Percentiles rank a stretch among this genome's conserved stretches.
phyloP scores from a whole-genome alignment of 2,329 filamentous ascomycete genomes.

The Fusarium tupiense region DNA sequence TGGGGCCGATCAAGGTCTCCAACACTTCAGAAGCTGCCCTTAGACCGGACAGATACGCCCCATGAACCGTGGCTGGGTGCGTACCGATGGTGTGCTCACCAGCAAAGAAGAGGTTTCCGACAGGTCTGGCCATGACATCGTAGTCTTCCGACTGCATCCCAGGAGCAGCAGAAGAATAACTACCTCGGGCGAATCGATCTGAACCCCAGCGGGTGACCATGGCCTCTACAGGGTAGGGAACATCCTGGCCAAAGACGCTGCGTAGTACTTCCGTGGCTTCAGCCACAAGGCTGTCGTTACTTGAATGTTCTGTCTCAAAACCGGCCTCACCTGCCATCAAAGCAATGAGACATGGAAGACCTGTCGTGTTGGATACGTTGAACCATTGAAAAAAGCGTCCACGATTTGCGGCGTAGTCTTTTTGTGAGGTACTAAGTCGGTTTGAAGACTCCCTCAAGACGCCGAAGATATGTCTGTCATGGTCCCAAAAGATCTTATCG shows the following conservation, averaged over 20 bases:
- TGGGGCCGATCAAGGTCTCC: slow-evolving; percentile 81
- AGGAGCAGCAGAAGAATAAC: slow-evolving; percentile 92
- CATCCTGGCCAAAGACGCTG: slow-evolving; percentile 75
- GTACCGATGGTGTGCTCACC: slow-evolving; percentile 96
- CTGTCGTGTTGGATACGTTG: slow-evolving; percentile 91
- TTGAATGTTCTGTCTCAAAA: slow-evolving; percentile 82
- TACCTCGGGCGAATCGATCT: slow-evolving; percentile 91
- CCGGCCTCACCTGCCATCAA: slow-evolving; percentile 97
- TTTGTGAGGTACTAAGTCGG: slow-evolving; percentile 76
- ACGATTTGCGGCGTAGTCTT: slow-evolving; percentile 79
- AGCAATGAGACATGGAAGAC: slow-evolving; percentile 86
- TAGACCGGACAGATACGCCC: slow-evolving; percentile 92
- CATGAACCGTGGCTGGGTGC: slow-evolving; percentile 96
- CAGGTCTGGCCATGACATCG: slow-evolving; percentile 83
- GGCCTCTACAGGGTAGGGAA: slow-evolving; percentile 83
- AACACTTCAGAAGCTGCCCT: slow-evolving; percentile 89
- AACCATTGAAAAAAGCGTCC: slow-evolving; percentile 99
- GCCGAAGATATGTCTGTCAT: slow-evolving; percentile 90
- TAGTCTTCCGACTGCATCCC: slow-evolving; percentile 88
- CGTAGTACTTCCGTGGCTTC: slow-evolving; percentile 85
- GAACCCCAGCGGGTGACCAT: slow-evolving; percentile 93
- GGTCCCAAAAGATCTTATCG: slow-evolving; percentile 89
- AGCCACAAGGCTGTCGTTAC: slow-evolving; percentile 77
- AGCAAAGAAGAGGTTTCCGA: slow-evolving; percentile 93
- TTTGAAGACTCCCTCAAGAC: slow-evolving; percentile 80